phyloP scores from a whole-genome alignment of 805 yeast species.

The Metschnikowia amazonensis region DNA sequence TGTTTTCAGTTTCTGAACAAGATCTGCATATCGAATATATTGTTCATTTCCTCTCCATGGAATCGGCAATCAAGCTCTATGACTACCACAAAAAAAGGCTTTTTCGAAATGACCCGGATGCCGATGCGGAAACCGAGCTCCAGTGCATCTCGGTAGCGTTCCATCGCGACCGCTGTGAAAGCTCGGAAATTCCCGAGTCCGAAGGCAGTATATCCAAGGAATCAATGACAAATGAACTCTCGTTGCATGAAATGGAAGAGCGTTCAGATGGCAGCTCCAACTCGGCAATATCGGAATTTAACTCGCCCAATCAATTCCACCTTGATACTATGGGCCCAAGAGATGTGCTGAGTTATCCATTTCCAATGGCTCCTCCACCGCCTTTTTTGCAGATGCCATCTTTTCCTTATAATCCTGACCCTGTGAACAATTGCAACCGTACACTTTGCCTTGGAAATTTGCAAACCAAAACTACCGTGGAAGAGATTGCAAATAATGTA shows the following conservation, averaged over 20 bases:
- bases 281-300: not conserved
- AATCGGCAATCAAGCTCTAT: slow-evolving; percentile 43
- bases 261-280: not conserved
- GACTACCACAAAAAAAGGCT: slow-evolving; percentile 26
- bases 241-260: not conserved
- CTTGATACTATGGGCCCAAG: not conserved
- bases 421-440: slow-evolving; percentile 48
- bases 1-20: slow-evolving; percentile 17
- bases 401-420: slow-evolving; percentile 24
- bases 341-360: not conserved
- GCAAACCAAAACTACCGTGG: slow-evolving; percentile 59
- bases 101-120: slow-evolving; percentile 18
- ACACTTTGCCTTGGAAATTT: slow-evolving; percentile 68
- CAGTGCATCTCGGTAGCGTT: slow-evolving; percentile 22
- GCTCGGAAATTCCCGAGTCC: slow-evolving; percentile 7
- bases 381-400: slow-evolving; percentile 3
- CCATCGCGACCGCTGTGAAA: slow-evolving; percentile 38
- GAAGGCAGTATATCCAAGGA: not conserved
- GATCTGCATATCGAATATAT: slow-evolving; percentile 13
- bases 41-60: slow-evolving; percentile 44
- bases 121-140: slow-evolving; percentile 14
- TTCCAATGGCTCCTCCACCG: not conserved
- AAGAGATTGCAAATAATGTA: slow-evolving; percentile 71
- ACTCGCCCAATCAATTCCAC: not conserved
- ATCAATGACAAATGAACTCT: not conserved